phyloP scores from a whole-genome alignment of 23 red algal species.

The Chondrus crispus region DNA sequence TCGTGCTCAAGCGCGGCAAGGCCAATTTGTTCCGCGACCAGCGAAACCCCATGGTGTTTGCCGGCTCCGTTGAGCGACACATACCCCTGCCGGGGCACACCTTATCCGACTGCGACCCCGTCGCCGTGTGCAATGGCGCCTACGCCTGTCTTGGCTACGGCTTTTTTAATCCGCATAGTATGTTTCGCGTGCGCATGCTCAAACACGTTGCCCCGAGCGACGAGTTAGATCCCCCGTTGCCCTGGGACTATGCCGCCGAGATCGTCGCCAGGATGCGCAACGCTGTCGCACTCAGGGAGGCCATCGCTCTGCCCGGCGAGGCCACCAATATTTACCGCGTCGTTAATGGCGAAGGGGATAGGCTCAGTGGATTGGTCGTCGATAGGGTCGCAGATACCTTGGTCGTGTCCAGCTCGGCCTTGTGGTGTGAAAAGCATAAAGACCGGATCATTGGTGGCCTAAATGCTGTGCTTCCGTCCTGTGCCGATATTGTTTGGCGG shows the following conservation, averaged over 20 bases:
- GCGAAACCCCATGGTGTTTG: slow-evolving; percentile 23
- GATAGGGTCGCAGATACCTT: slow-evolving; percentile 5
- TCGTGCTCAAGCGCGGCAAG: slow-evolving; percentile 28
- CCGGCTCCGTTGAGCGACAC: not conserved
- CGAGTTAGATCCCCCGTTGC: not conserved
- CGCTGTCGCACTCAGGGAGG: not conserved
- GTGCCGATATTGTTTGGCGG: not conserved
- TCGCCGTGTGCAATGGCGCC: not conserved
- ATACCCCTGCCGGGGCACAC: not conserved
- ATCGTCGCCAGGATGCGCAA: not conserved
- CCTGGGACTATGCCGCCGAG: not conserved
- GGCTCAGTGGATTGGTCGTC: slow-evolving; percentile 44
- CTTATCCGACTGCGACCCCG: not conserved
- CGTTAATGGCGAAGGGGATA: slow-evolving; percentile 72
- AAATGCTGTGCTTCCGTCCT: not conserved
- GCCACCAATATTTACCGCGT: slow-evolving; percentile 22
- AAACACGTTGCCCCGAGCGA: not conserved
- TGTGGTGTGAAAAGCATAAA: slow-evolving; percentile 41
- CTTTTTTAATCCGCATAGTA: slow-evolving; percentile 51
- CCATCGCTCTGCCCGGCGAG: slow-evolving; percentile 1
- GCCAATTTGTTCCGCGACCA: slow-evolving; percentile 16
- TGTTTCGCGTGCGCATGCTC: slow-evolving; percentile 70
- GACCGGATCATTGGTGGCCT: slow-evolving; percentile 4
- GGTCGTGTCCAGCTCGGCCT: slow-evolving; percentile 23
- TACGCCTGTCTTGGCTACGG: slow-evolving; percentile 28